A percentile compares a stretch with the other conserved stretches of the same genome.
phyloP scores from a whole-genome alignment of 768 basidiomycete genomes.

The Phanerochaete carnosa region DNA sequence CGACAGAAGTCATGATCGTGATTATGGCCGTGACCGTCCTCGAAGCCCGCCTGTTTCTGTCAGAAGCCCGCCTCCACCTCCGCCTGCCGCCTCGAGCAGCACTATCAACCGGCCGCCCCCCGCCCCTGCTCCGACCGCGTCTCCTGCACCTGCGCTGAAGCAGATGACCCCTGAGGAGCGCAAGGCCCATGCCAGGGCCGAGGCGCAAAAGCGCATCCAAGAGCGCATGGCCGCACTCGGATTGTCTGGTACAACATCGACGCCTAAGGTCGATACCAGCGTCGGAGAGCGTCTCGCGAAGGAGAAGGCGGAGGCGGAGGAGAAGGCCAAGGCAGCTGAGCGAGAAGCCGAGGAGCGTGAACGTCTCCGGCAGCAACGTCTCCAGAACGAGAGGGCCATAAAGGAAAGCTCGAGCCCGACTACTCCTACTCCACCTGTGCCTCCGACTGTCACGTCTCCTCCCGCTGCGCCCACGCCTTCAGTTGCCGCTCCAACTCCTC shows the following conservation, averaged over 20 bases:
- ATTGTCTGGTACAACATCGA: slow-evolving; percentile 43
- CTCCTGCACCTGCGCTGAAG: slow-evolving; percentile 60
- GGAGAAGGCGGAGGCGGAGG: slow-evolving; percentile 90
- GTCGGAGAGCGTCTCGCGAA: slow-evolving; percentile 83
- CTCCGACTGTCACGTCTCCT: slow-evolving; percentile 12
- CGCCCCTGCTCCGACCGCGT: slow-evolving; percentile 50
- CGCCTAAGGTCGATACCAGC: slow-evolving; percentile 63
- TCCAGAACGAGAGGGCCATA: slow-evolving; percentile 71
- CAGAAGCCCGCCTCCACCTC: slow-evolving; percentile 47
- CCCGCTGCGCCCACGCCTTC: slow-evolving; percentile 19
- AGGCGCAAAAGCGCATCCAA: slow-evolving; percentile 80
- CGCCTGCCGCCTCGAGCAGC: slow-evolving; percentile 43
- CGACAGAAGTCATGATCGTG: slow-evolving; percentile 34
- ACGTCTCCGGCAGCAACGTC: slow-evolving; percentile 60
- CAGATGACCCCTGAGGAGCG: slow-evolving; percentile 86
- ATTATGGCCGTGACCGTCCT: slow-evolving; percentile 28
- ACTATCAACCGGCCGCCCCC: slow-evolving; percentile 42
- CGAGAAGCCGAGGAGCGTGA: slow-evolving; percentile 80
- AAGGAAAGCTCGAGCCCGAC: slow-evolving; percentile 43
- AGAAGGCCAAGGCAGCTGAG: slow-evolving; percentile 76
- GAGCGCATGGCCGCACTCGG: slow-evolving; percentile 86
- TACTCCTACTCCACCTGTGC: slow-evolving; percentile 21
- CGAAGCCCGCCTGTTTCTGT: slow-evolving; percentile 33
- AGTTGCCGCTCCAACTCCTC: slow-evolving; percentile 41
- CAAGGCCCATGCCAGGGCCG: slow-evolving; percentile 67